phyloP scores from a whole-genome alignment of 1,284 basidiomycete species.

The Chalciporus sp. region DNA sequence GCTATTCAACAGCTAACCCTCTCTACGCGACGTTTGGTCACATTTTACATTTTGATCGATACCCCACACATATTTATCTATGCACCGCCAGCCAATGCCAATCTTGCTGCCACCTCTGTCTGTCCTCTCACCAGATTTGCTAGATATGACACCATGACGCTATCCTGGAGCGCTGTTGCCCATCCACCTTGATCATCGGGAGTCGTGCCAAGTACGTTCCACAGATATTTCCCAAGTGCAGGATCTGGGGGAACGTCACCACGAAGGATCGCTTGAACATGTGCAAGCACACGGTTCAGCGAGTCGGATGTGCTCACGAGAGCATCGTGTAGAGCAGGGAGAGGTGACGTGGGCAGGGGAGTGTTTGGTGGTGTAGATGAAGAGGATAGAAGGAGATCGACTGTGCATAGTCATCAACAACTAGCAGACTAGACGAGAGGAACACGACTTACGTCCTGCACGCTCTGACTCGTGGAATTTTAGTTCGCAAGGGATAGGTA shows the following conservation, averaged over 20 bases:
- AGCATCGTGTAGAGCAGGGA: constrained; percentile 29
- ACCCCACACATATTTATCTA: constrained; percentile 15
- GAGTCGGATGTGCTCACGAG: constrained; percentile 51
- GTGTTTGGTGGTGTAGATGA: constrained; percentile 20
- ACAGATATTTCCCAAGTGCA: constrained; percentile 88
- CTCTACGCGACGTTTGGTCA: background rate
- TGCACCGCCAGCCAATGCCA: constrained; percentile 69
- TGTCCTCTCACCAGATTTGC: constrained; percentile 94
- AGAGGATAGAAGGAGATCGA: constrained; percentile 73
- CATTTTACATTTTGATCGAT: constrained; percentile 2
- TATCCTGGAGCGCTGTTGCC: constrained; percentile 82
- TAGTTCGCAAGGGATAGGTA: constrained; percentile 83
- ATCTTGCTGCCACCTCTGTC: constrained; percentile 88
- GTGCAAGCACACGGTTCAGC: constrained; percentile 84
- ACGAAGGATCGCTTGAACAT: constrained; percentile 82
- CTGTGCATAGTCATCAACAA: constrained; percentile 40
- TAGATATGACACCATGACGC: constrained; percentile 93
- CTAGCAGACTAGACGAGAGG: background rate
- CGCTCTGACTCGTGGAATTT: constrained; percentile 83
- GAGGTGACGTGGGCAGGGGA: constrained; percentile 20
- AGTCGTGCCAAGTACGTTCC: constrained; percentile 81
- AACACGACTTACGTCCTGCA: constrained; percentile 72
- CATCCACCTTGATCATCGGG: constrained; percentile 76
- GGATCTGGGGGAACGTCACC: constrained; percentile 85
- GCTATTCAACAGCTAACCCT: constrained; percentile 84